These are phyloP conservation scores for Fusarium robinianum DNA, from an alignment of 2,329 filamentous ascomycete species.

Conservation along the genomic window DNA sequence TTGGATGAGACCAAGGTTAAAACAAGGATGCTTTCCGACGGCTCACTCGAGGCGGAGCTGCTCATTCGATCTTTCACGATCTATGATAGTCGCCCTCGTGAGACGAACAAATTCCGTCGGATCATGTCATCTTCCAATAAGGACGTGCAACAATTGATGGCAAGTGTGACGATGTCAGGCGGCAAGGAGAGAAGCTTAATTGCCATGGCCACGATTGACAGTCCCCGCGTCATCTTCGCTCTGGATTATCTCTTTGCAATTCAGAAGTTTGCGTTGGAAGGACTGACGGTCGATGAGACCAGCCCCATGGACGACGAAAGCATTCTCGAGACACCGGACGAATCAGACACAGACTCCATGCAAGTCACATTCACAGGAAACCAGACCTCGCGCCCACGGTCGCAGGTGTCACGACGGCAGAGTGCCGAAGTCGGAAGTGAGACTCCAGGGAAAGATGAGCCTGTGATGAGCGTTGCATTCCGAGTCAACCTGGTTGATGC, in stretches of 20 bases:
- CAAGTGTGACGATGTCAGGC: constrained; percentile 89
- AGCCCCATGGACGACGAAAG: constrained; percentile 56
- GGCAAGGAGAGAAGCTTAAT: constrained; percentile 82
- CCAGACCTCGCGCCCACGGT: constrained; percentile 39
- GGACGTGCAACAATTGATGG: constrained; percentile 97
- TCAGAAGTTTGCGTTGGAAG: constrained; percentile 78
- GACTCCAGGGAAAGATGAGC: constrained; percentile 25
- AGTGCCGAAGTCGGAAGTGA: constrained; percentile 26
- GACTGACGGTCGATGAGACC: constrained; percentile 65
- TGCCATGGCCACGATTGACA: constrained; percentile 91
- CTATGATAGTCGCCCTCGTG: constrained; percentile 83
- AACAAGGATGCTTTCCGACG: constrained; percentile 89
- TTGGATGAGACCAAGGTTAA: constrained; percentile 92
- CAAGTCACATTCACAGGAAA: constrained; percentile 50
- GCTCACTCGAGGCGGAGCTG: constrained; percentile 88
- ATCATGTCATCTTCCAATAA: constrained; percentile 98
- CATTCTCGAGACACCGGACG: constrained; percentile 60
- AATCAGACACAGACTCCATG: constrained; percentile 64
- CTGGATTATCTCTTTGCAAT: constrained; percentile 94
- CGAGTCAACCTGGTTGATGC: constrained; percentile 94
- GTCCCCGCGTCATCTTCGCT: constrained; percentile 91
- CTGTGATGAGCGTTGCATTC: constrained; percentile 77
- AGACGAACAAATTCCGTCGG: constrained; percentile 94
- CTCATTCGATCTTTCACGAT: constrained; percentile 95
- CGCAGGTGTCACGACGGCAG: constrained; percentile 36